Percentiles rank a stretch among this genome's conserved stretches.
Conservation (phyloP, 306 rosid genomes). For the Dicorynia guianensis region DNA sequence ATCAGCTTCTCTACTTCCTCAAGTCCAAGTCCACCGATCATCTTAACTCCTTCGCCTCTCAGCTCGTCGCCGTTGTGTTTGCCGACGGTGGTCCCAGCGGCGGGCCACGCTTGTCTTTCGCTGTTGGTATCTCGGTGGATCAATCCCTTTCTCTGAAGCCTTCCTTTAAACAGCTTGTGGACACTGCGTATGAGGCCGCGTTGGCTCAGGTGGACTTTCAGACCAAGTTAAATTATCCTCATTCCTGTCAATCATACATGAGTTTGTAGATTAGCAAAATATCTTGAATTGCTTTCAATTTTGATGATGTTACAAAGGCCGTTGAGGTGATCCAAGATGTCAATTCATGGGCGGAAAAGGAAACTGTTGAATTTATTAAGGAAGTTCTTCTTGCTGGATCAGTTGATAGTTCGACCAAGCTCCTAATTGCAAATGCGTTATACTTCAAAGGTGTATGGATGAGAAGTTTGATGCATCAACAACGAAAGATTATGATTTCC, state of each 20-base stretch:
- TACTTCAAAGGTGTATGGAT: constrained; percentile 88
- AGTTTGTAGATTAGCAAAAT: neutral
- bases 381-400: constrained; percentile 70
- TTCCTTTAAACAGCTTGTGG: constrained; percentile 69
- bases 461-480: constrained; percentile 63
- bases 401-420: constrained; percentile 56
- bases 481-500: constrained; percentile 66
- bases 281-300: neutral
- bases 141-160: constrained; percentile 64
- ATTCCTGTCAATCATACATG: neutral
- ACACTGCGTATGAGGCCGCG: constrained; percentile 57
- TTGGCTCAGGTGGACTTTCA: constrained; percentile 66
- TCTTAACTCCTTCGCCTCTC: constrained; percentile 69
- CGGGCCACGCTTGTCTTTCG: constrained; percentile 75
- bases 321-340: constrained; percentile 64
- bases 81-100: constrained; percentile 68
- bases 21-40: constrained; percentile 61
- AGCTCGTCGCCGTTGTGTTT: constrained; percentile 61
- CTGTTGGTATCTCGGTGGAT: constrained; percentile 74
- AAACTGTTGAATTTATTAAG: constrained; percentile 74
- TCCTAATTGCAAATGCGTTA: constrained; percentile 74
- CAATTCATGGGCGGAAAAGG: constrained; percentile 78
- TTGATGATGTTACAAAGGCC: constrained; percentile 53
- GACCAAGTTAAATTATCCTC: constrained; percentile 52
- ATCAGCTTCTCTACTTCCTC: constrained; percentile 81